Evolutionary conservation across 805 yeast species (phyloP), one percentile per base, ranked within the genome.

Genomic region (Zygoascus flipseniorum): DNA sequence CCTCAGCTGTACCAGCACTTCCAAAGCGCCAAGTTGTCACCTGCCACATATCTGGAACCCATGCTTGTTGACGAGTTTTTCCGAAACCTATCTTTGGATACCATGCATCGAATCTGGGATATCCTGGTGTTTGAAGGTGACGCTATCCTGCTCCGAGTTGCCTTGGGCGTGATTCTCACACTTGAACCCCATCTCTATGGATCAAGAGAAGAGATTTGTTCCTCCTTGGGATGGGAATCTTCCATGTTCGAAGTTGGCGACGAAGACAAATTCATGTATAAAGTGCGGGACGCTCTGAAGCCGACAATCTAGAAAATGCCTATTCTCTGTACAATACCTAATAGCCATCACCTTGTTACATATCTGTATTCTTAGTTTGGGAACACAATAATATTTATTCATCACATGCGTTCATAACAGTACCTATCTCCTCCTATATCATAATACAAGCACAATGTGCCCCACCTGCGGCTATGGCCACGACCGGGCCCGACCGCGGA

Each of bases 71-170:
- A 48, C 13, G 55, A 81, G 18, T 78, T 82, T 60, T 63, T 81
- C 1, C 67, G 71, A 49, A 70, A 74, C 26, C 61, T 82, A 45
- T 63, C 72, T 11, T 65, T 78, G 47, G 83, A 81, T 35, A 65
- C 75, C 1, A 64, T 77, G 8, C 68, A 74, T 26, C 73, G 80
- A 14, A 58, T 84, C 6, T 60, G 85, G 56, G 90, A 85, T 62
- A 70, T 83, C 5, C 75, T 74, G 62, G 63, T 82, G 10, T 82
- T 82, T 62, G 88, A 83, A 62, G 82, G 83, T 8, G 86, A 80
- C 58, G 66, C 76, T 1, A 72, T 82, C 57, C 62, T 84, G 48
- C 66, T 81, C 44, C 72, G 84, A 19, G 73, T 76, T 10, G 69
- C 77, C 1, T 64, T 84, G n/a, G 85, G 80, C 0, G 63, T 82